A percentile compares a stretch with the other conserved stretches of the same genome.
phyloP scores from a whole-genome alignment of 2,329 filamentous ascomycete genomes.

The Verticillium dahliae region DNA sequence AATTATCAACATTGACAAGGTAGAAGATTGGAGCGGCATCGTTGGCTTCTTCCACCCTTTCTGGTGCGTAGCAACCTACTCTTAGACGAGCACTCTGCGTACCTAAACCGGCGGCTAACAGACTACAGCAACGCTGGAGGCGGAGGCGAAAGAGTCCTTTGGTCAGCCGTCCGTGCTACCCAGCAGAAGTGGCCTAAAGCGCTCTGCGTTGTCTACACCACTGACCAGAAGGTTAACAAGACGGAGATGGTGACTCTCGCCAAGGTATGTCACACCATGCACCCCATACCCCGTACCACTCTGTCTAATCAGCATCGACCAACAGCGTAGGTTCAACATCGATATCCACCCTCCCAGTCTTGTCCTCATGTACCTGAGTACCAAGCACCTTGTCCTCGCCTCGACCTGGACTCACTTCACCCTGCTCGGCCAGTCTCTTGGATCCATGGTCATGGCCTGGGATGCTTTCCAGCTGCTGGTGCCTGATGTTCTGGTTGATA shows the following conservation, averaged over 20 bases:
- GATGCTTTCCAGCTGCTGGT: constrained; percentile 90
- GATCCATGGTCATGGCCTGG: constrained; percentile 80
- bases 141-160: constrained; percentile 90
- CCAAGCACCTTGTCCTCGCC: constrained; percentile 77
- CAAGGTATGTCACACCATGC: constrained; percentile 41
- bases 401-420: constrained; percentile 90
- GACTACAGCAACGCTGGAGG: constrained; percentile 78
- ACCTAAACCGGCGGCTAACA: constrained; percentile 7
- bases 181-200: constrained; percentile 84
- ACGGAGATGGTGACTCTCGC: constrained; percentile 70
- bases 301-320: not conserved
- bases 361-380: constrained; percentile 85
- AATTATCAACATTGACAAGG: constrained; percentile 42
- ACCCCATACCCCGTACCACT: constrained; percentile 6
- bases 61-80: constrained; percentile 52
- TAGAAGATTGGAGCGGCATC: constrained; percentile 69
- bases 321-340: constrained; percentile 83
- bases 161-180: constrained; percentile 88
- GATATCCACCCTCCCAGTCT: constrained; percentile 75
- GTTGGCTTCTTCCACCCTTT: constrained; percentile 98
- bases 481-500: constrained; percentile 92
- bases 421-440: constrained; percentile 85
- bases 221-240: constrained; percentile 85
- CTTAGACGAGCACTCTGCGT: not conserved
- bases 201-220: constrained; percentile 89